Base-by-base conservation (phyloP, 345 rosid species). In the Fremontodendron californicum region DNA sequence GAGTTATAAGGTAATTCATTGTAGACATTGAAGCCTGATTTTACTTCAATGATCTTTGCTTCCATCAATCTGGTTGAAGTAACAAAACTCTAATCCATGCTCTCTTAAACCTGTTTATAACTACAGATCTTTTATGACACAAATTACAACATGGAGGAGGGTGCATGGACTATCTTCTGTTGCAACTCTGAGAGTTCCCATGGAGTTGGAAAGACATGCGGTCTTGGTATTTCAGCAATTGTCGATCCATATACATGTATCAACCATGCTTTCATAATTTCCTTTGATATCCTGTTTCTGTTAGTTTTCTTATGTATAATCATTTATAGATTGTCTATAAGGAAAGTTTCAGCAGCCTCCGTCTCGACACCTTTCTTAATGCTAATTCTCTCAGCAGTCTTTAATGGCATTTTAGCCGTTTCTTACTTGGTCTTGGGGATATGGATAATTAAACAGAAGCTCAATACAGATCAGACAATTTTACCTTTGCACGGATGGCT, bases 401-500 rank as follows among this genome's bases (percentile, higher is more conserved):
- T 66, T 12, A 82, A 78, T 77, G 79, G 76, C 12, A 2, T 25
- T 79, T 39, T 84, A 78, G 78, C 78, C 48, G 13, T 81, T 67
- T 77, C 76, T 31, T 84, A 81, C 52, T 43, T 87, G 48, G 82
- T 55, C 51, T 48, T 71, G 75, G 85, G 80, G 58, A 23, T 81
- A 27, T 83, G 83, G 80, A 75, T 73, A 18, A 60, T 82, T 33
- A 10, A 8, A 55, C 64, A 78, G 58, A 64, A 78, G 29, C 40
- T 75, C 2, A 52, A 27, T 2, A 15, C 45, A 48, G 64, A 80
- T 76, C 40, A 64, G 16, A 74, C 77, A 10, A n/a, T 77, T 45
- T 21, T 80, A 3, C 89, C 88, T 40, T 48, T 78, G 15, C 71
- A 81, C 40, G 48, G 16, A 52, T 86, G 87, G 87, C 54, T 81